Evolutionary conservation across 2,329 filamentous ascomycete genomes (phyloP).

Genomic region (Epicoccum nigrum): DNA sequence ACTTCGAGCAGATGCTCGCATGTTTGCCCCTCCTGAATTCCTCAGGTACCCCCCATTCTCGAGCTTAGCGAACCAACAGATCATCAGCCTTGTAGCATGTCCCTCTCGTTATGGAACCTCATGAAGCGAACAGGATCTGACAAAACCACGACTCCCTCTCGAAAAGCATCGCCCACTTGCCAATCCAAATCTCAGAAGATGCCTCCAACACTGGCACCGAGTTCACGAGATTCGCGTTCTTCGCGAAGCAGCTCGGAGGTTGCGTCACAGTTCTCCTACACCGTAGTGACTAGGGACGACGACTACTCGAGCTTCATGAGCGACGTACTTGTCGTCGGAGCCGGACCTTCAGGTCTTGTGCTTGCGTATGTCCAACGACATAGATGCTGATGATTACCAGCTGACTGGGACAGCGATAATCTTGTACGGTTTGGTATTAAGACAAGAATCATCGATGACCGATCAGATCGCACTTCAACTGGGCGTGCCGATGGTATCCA

Average conservation of each 20-base stretch:
- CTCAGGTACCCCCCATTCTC: constrained; percentile 38
- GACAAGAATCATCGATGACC: constrained; percentile 70
- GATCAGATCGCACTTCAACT: constrained; percentile 69
- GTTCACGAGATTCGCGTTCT: constrained; percentile 33
- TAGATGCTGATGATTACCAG: background rate
- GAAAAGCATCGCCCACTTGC: constrained; percentile 23
- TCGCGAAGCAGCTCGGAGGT: constrained; percentile 31
- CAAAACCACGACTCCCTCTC: constrained; percentile 22
- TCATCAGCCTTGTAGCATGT: constrained; percentile 38
- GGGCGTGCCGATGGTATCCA: constrained; percentile 75
- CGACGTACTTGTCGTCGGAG: constrained; percentile 51
- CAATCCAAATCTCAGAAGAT: constrained; percentile 42
- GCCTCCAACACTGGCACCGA: constrained; percentile 38
- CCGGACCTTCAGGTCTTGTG: constrained; percentile 52
- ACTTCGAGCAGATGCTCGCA: constrained; percentile 27
- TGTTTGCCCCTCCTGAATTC: constrained; percentile 24
- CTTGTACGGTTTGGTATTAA: constrained; percentile 71
- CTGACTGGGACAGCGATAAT: constrained; percentile 52
- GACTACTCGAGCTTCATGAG: constrained; percentile 45
- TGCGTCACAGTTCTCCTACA: constrained; percentile 25
- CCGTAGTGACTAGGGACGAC: constrained; percentile 12
- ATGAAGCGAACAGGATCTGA: constrained; percentile 41
- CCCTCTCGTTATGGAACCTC: constrained; percentile 39
- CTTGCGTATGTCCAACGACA: constrained; percentile 43
- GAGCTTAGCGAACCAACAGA: constrained; percentile 23